These are phyloP conservation scores for Fragilaria crotonensis DNA, from an alignment of 108 stramenopile species.

Conservation along the genomic window DNA sequence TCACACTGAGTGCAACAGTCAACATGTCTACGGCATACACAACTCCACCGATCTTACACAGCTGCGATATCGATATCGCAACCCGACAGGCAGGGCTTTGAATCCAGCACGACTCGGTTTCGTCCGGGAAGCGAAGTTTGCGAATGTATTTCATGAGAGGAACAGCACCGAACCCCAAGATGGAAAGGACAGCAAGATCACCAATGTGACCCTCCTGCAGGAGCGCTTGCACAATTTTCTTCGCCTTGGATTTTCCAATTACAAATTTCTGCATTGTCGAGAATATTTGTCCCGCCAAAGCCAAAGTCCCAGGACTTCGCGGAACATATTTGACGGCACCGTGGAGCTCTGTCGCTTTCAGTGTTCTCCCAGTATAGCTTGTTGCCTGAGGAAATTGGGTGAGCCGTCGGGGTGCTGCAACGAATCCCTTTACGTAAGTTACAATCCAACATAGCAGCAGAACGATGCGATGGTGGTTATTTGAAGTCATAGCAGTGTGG, in stretches of 20 bases:
- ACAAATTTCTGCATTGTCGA: neutral
- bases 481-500: no score
- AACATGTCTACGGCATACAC: neutral
- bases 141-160: neutral
- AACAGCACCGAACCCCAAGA: neutral
- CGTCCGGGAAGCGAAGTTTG: neutral
- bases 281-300: slow-evolving; percentile 11
- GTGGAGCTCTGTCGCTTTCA: neutral
- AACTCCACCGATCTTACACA: neutral
- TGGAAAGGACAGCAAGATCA: neutral
- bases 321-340: neutral
- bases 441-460: no score
- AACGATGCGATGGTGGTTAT: no score
- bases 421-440: no score
- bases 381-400: no score
- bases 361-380: no score
- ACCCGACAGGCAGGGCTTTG: neutral
- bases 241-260: neutral
- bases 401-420: no score
- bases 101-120: neutral
- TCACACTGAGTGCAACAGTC: neutral
- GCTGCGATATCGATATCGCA: neutral
- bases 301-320: slow-evolving; percentile 3
- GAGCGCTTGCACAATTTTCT: neutral
- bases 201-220: neutral